Evolutionary conservation across 129 eudicot genomes (phyloP).

Genomic region (Pulicaria dysenterica): DNA sequence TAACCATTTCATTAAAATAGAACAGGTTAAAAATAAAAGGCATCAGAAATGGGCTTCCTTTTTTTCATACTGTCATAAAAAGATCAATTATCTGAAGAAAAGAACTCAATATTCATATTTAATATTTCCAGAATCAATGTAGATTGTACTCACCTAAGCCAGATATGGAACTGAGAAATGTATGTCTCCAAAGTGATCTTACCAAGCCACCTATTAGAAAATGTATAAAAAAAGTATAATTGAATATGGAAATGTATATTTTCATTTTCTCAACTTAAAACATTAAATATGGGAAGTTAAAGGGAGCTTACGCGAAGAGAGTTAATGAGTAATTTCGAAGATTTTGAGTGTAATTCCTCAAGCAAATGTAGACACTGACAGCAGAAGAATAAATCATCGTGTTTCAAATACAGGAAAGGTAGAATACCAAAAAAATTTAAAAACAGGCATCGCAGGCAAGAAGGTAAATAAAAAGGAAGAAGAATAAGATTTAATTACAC

Average conservation of each 20-base stretch:
- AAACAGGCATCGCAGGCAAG: background rate
- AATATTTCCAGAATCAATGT: background rate
- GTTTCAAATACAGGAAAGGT: background rate
- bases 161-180: slow-evolving; percentile 93
- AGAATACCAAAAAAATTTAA: background rate
- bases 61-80: no score
- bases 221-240: background rate
- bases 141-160: slow-evolving; percentile 66
- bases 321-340: slow-evolving; percentile 77
- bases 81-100: no score
- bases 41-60: no score
- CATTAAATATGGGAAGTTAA: slow-evolving; percentile 13
- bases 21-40: background rate
- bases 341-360: slow-evolving; percentile 87
- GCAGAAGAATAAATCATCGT: slow-evolving; percentile 15
- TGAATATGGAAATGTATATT: background rate
- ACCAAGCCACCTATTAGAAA: slow-evolving; percentile 80
- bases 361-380: slow-evolving; percentile 84
- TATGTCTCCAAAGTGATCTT: slow-evolving; percentile 92
- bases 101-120: no score
- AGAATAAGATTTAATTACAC: slow-evolving; percentile 29
- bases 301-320: slow-evolving; percentile 84
- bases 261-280: background rate
- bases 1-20: background rate
- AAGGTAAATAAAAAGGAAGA: slow-evolving; percentile 3